Conservation (phyloP, 2,329 filamentous ascomycete species). For the Dendryphion nanum region DNA sequence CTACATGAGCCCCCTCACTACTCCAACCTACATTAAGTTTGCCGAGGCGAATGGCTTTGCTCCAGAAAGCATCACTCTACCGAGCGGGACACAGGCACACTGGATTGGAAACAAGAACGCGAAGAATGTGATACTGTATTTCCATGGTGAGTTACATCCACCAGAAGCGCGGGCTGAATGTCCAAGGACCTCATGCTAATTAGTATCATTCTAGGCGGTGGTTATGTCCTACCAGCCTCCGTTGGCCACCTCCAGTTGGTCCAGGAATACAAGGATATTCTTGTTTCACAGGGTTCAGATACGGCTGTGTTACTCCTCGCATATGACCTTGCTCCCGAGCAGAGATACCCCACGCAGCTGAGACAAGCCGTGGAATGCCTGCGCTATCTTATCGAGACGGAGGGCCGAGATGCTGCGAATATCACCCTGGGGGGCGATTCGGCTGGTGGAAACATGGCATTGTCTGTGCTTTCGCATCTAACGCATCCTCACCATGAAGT, state of each 20-base stretch:
- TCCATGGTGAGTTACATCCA: conserved; percentile 44
- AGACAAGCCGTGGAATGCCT: conserved; percentile 47
- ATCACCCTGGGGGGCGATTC: conserved; percentile 55
- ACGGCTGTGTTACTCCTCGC: conserved; percentile 54
- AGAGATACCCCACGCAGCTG: conserved; percentile 49
- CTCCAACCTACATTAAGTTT: conserved; percentile 35
- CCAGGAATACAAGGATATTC: conserved; percentile 42
- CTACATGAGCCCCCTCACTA: conserved; percentile 31
- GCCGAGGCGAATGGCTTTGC: conserved; percentile 35
- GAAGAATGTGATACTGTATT: conserved; percentile 46
- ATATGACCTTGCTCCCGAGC: conserved; percentile 56
- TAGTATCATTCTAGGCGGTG: conserved; percentile 49
- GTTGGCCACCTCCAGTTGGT: conserved; percentile 52
- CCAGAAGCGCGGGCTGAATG: neutral
- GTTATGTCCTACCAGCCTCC: conserved; percentile 52
- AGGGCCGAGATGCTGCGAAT: conserved; percentile 35
- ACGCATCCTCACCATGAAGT: conserved; percentile 58
- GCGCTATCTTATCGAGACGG: conserved; percentile 41
- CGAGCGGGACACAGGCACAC: conserved; percentile 45
- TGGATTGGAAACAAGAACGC: conserved; percentile 45
- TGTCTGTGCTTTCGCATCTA: conserved; percentile 50
- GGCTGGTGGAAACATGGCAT: conserved; percentile 51
- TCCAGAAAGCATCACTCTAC: conserved; percentile 39
- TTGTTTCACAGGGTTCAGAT: conserved; percentile 41
- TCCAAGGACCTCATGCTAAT: conserved; percentile 6